Percentiles rank a stretch among this genome's conserved stretches.
phyloP scores from a whole-genome alignment of 768 basidiomycete species.

The Naganishia kalamii region DNA sequence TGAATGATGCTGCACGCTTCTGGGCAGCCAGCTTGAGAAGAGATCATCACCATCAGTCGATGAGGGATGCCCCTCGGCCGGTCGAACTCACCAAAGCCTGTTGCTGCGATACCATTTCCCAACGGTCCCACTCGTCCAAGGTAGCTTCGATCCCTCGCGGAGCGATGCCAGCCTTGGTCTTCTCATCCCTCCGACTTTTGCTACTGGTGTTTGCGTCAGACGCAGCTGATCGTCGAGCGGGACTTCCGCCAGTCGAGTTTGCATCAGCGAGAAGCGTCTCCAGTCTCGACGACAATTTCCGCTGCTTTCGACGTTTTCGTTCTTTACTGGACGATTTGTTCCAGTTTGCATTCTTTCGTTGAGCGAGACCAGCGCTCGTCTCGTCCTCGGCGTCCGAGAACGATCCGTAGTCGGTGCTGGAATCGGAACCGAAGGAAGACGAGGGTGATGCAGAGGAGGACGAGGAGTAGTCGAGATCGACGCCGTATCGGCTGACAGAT shows the following conservation, averaged over 20 bases:
- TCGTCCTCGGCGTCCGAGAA: neutral
- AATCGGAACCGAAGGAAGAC: constrained; percentile 1
- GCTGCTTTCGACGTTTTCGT: neutral
- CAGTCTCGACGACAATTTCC: constrained; percentile 2
- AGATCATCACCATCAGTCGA: neutral
- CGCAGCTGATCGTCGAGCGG: neutral
- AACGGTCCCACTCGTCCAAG: constrained; percentile 33
- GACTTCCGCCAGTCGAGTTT: neutral
- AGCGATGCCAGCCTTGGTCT: neutral
- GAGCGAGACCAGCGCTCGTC: neutral
- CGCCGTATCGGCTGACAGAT: neutral
- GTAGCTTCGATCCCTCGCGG: constrained; percentile 1
- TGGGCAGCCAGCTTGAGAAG: constrained; percentile 7
- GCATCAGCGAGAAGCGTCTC: neutral
- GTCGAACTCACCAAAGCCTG: constrained; percentile 30
- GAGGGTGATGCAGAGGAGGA: neutral
- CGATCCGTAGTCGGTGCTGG: neutral
- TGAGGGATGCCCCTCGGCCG: neutral
- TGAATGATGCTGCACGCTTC: constrained; percentile 7
- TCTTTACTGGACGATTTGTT: neutral
- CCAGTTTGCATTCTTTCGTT: too few species aligned
- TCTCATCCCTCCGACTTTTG: neutral
- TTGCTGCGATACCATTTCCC: constrained; percentile 35
- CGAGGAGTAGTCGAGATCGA: constrained; percentile 5
- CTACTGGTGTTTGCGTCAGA: neutral